A percentile compares a stretch with the other conserved stretches of the same genome.
phyloP scores from a whole-genome alignment of 2,329 filamentous ascomycete genomes.

The Neonectria magnoliae region DNA sequence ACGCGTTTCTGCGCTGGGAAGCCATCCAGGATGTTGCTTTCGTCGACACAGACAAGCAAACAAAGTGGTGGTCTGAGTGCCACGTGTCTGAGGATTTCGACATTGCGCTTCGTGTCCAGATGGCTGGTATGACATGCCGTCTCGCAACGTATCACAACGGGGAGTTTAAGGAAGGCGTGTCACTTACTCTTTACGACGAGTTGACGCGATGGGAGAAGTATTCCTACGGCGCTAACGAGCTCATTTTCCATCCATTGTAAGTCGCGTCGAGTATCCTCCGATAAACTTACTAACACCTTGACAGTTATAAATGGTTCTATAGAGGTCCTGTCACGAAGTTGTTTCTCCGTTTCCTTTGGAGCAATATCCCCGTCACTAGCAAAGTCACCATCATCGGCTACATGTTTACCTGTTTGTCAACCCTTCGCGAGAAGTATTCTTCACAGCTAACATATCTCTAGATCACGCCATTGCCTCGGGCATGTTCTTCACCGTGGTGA shows the following conservation, averaged over 20 bases:
- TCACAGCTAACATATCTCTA: conserved; percentile 1
- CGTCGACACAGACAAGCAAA: conserved; percentile 57
- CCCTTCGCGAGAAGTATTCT: neutral
- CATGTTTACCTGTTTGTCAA: conserved; percentile 65
- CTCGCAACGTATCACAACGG: conserved; percentile 74
- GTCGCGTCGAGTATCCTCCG: neutral
- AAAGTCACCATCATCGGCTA: conserved; percentile 78
- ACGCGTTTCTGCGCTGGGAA: conserved; percentile 76
- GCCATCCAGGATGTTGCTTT: conserved; percentile 41
- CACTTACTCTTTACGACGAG: conserved; percentile 78
- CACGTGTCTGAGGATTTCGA: conserved; percentile 85
- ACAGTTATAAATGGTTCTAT: conserved; percentile 62
- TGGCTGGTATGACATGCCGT: conserved; percentile 73
- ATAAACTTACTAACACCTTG: no score
- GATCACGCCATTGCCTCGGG: conserved; percentile 75
- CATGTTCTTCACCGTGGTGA: conserved; percentile 71
- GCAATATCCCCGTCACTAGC: conserved; percentile 66
- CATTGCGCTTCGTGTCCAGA: conserved; percentile 77
- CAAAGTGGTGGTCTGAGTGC: conserved; percentile 78
- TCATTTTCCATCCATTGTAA: conserved; percentile 74
- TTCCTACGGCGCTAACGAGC: conserved; percentile 76
- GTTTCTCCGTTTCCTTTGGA: conserved; percentile 40
- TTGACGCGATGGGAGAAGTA: conserved; percentile 79
- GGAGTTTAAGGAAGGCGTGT: conserved; percentile 79
- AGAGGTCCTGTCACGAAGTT: conserved; percentile 73